A percentile compares a stretch with the other conserved stretches of the same genome.
Evolutionary conservation across 2,329 filamentous ascomycete species (phyloP).

Genomic region (Diaporthe humulicola): DNA sequence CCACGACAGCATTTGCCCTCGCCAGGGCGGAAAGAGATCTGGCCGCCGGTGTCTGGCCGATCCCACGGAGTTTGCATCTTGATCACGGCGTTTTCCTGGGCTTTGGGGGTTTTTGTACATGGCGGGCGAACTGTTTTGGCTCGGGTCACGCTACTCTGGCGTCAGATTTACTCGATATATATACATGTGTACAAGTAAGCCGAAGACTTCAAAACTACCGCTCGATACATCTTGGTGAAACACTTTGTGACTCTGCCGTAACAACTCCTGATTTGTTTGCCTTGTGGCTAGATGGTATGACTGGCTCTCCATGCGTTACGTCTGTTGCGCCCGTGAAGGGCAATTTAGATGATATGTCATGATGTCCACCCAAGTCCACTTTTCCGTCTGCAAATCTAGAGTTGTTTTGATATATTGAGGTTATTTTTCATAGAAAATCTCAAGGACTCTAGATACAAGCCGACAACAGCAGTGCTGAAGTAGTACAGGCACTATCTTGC

Average conservation of each 20-base stretch:
- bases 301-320: too few relatives aligned
- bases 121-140: not conserved
- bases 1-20: slow-evolving; percentile 33
- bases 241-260: not conserved
- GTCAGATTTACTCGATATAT: slow-evolving; percentile 8
- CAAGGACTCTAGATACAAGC: not conserved
- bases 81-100: slow-evolving; percentile 9
- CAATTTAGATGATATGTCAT: too few relatives aligned
- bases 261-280: not conserved
- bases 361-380: not conserved
- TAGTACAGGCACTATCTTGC: not conserved
- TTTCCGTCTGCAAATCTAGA: not conserved
- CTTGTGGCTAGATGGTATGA: not conserved
- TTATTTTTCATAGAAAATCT: too few relatives aligned
- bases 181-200: slow-evolving; percentile 19
- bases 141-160: slow-evolving; percentile 3
- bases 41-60: slow-evolving; percentile 6
- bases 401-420: too few relatives aligned
- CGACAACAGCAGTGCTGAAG: not conserved
- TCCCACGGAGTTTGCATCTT: slow-evolving; percentile 24
- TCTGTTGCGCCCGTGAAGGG: not conserved
- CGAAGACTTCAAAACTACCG: not conserved
- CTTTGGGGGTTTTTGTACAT: not conserved
- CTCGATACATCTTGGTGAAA: not conserved
- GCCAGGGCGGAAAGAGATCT: slow-evolving; percentile 1